These are phyloP conservation scores for Uncinocarpus reesii DNA, from an alignment of 2,329 filamentous ascomycete species.

Conservation along the genomic window DNA sequence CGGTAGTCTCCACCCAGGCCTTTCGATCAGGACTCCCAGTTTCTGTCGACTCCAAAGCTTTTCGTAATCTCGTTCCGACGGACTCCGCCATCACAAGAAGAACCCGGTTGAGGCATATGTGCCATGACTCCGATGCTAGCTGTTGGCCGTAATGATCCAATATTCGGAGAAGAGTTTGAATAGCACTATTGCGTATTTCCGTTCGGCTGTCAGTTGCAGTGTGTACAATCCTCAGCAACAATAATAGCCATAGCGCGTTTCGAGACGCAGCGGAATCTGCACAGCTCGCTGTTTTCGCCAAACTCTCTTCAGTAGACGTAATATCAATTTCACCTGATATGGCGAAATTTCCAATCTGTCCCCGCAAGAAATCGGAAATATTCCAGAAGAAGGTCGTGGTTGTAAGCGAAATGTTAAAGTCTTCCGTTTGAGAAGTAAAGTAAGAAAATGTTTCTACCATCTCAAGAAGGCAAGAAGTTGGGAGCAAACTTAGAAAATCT, in stretches of 20 bases:
- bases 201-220: conserved; percentile 32
- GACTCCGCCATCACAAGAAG: conserved; percentile 67
- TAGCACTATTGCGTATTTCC: conserved; percentile 50
- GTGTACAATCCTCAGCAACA: conserved; percentile 32
- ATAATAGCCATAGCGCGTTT: conserved; percentile 28
- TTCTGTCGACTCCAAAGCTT: conserved; percentile 19
- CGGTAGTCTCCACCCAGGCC: conserved; percentile 65
- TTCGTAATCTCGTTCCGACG: conserved; percentile 46
- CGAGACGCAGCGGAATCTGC: conserved; percentile 49
- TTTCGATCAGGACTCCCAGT: conserved; percentile 19
- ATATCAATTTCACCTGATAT: conserved; percentile 31
- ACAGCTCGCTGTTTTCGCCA: conserved; percentile 50
- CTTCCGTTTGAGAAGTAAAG: conserved; percentile 81
- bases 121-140: conserved; percentile 68
- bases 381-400: conserved; percentile 96
- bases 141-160: conserved; percentile 84
- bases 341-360: conserved; percentile 36
- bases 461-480: conserved; percentile 59
- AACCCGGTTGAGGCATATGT: conserved; percentile 68
- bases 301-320: conserved; percentile 46
- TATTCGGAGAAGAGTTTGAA: conserved; percentile 82
- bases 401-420: conserved; percentile 90
- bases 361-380: conserved; percentile 71
- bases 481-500: conserved; percentile 71
- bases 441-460: conserved; percentile 80